Evolutionary conservation across 1,139 yeast genomes (phyloP), one percentile per base, ranked within the genome.

Genomic region (Geotrichum armillariae): DNA sequence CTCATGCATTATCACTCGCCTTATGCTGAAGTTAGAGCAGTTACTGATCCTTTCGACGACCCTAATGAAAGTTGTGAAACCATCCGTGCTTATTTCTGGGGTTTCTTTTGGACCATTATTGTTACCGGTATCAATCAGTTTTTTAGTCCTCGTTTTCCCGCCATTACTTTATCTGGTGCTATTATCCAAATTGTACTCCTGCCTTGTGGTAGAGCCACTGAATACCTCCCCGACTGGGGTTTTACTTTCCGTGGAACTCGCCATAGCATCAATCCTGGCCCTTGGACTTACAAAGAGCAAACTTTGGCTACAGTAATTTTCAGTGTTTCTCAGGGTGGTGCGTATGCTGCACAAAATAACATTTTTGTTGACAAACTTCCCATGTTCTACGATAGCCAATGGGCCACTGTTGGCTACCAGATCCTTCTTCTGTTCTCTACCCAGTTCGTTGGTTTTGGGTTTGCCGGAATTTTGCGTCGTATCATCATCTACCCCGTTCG

Each of bases 261-360:
- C 50, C 52, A 65, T 58, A 64, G 77, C 47, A 57, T 79, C 58
- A 74, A 82, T 65, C 81, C 82, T 1, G 83, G 83, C 12, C 81
- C 82, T 7, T 84, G 87, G 85, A 70, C 76, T 31, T 75, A 70
- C 61, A 84, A 85, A 63, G 91, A 84, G 61, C 88, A 83, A 69
- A 80, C 80, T 83, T 69, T 80, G 54, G 69, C 80, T 2, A 75
- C 84, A 1, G 48, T 59, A 37, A 57, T 59, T 32, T 52, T 58
- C 39, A 49, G 53, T 22, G 59, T 58, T 29, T 51, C 60, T 23
- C 53, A 53, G 22, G 53, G 55, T 22, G 53, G 53, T 16, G 55
- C 55, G 8, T 74, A 75, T 53, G 75, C 72, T 20, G 67, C 56
- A 20, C 38, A 69, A 72, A 53, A 68, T 68, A 53, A 75, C 54